Evolutionary conservation across 306 rosid genomes (phyloP), one percentile per base, ranked within the genome.

Genomic region (barrel medic (Medicago truncatula)): DNA sequence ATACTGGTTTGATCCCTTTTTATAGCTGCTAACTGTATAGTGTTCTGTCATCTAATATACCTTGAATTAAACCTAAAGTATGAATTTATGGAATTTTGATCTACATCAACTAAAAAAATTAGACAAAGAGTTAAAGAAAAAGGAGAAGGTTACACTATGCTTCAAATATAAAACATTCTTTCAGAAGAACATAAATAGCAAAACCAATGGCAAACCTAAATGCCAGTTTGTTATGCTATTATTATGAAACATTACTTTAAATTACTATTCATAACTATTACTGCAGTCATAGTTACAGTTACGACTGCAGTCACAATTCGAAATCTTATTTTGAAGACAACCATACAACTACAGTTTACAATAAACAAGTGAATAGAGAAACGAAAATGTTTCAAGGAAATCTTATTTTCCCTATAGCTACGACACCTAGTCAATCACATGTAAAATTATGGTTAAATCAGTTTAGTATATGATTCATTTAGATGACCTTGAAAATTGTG

Each of bases 171-270:
- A 59, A 61, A 62, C 17, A 28, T 74, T 7, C 21, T 18, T 10
- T 65, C 4, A 47, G 15, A 50, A 20, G 13, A 67, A 49, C 23
- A 44, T 28, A 76, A 40, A 61, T 12, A 43, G 49, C 18, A 46
- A 31, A 69, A 28, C 31, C 18, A 60, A 49, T 8, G 70, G 56
- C 67, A 50, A 49, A 38, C 3, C 20, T 20, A 65, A 79, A 21
- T 52, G 69, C 40, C 17, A 7, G 74, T 44, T 28, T 39, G 14
- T 56, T 58, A 28, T 58, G 56, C 67, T 41, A 49, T 47, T 67
- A 12, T 67, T 66, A 39, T 38, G 4, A 59, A 59, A 57, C 36
- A 57, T 21, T 2, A 21, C 11, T 57, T 5, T 54, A 54, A 18
- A 9, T 47, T 52, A 52, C 21, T 3, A 23, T 17, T 6, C 28